Base-by-base conservation (phyloP, 2,329 filamentous ascomycete genomes). In the Hymenoscyphus scutula region DNA sequence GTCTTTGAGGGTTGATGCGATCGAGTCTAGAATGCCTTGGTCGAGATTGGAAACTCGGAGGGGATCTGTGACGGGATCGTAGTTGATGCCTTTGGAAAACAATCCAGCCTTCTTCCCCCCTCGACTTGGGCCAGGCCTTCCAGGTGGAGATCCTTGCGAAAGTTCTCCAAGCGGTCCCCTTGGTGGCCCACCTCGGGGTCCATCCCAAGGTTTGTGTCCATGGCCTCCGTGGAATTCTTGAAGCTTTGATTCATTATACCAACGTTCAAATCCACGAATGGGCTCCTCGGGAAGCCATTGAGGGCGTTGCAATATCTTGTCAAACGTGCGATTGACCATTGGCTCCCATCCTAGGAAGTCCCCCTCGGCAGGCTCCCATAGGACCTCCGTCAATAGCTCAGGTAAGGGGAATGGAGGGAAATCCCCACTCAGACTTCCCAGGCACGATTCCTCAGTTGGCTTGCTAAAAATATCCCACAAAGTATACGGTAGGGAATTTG, bases 41-140 rank as follows among this genome's bases (percentile, higher is more conserved):
- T 72, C 72, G 13, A 76, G 58, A 61, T 78, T 78, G 1, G 74
- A 74, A 32, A 78, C 71, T 64, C 75, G 74, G 8, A 78, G 63
- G 0, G 76, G 76, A 62, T 78, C 76, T 1, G 65, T 64, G 5
- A 67, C 68, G 7, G 76, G 71, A 19, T 77, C 70, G 58, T 76
- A 78, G 29, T 66, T 62, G 37, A 53, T 54, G n/a, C 61, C 45
- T 23, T 61, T 45, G 37, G 54, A 53, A 7, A 58, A 62, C n/a
- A 58, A n/a, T 30, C 27, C 29, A 27, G 37, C 38, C 34, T 23
- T 25, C n/a, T 51, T 19, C 57, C n/a, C n/a, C 8, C 3, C 17
- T 29, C n/a, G 34, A 29, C 25, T 29, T 41, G n/a, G 19, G 10
- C 32, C 32, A 11, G 32, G 10, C 23, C 32, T 34, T 34, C 32